Base-by-base conservation (phyloP, 495 filamentous ascomycete species). In the Oidiodendron maius region DNA sequence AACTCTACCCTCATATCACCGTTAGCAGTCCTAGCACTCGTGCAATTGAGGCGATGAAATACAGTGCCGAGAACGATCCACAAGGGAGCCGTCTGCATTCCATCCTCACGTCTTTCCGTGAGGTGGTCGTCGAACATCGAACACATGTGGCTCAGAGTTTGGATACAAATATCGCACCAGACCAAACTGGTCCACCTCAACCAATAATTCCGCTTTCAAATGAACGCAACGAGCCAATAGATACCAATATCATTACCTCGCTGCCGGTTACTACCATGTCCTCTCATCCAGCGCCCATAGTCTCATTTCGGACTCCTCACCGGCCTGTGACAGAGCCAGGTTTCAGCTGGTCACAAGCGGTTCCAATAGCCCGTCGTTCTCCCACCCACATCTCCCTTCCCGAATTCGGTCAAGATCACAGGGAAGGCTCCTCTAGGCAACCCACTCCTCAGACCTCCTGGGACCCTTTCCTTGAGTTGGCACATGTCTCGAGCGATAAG, bases 21-120 rank as follows among this genome's bases (percentile, higher is more conserved):
- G 72, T 81, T 4, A 70, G 72, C 32, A 63, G 66, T 28, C 77
- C 74, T 15, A 74, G 86, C 52, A 60, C 60, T 17, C 82, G 83
- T 48, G 72, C 79, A 13, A 72, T 86, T 39, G 65, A 59, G 3
- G 81, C 86, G 40, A 72, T 87, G 44, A 64, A 62, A 0, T 78
- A 81, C 48, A 86, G 82, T 53, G 75, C 75, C 22, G 69, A 78
- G 10, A 72, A 66, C 36, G 82, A 89, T 56, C 77, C 78, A 4
- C 82, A 86, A 61, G 82, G 82, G 13, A 70, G 69, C 20, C 76
- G 81, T 26, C 75, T 83, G 32, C 68, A 69, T n/a, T 79, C 81
- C 26, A 84, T 87, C 42, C 65, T 87, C 35, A 72, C 72, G 30
- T 74, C 73, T 37, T 86, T 87, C 51, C 68, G 76, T 9, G 64